phyloP scores from a whole-genome alignment of 768 basidiomycete species.

The Trametes cinnabarina region DNA sequence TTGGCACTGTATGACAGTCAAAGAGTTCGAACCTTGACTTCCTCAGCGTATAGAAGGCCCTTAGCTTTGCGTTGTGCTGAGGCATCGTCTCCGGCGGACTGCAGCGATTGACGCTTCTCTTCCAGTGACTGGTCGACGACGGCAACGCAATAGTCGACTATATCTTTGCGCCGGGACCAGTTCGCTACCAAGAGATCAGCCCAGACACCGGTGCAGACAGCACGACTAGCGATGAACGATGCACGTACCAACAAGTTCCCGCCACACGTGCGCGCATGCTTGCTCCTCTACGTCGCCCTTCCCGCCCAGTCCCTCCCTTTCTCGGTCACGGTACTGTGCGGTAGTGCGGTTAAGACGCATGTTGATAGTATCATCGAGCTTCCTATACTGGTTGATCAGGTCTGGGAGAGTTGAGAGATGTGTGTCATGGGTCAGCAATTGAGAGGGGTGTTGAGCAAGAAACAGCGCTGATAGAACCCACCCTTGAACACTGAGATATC shows the following conservation, averaged over 20 bases:
- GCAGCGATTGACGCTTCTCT: conserved; percentile 50
- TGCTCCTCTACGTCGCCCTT: conserved; percentile 64
- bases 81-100: conserved; percentile 44
- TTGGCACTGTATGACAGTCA: neutral
- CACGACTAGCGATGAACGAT: neutral
- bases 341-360: conserved; percentile 81
- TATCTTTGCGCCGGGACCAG: conserved; percentile 71
- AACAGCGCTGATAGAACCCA: conserved; percentile 25
- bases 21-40: conserved; percentile 59
- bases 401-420: conserved; percentile 44
- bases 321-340: conserved; percentile 71
- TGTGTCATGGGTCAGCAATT: neutral
- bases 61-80: conserved; percentile 48
- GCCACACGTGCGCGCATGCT: conserved; percentile 76
- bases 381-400: conserved; percentile 78
- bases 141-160: conserved; percentile 72
- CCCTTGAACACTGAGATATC: conserved; percentile 80
- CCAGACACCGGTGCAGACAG: neutral
- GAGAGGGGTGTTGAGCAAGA: neutral
- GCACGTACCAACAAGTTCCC: conserved; percentile 69
- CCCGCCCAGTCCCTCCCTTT: conserved; percentile 46
- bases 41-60: conserved; percentile 58
- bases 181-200: conserved; percentile 29
- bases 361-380: conserved; percentile 73
- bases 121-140: conserved; percentile 64